These are phyloP conservation scores for Podila verticillata DNA, from an alignment of 192 early-diverging fungal genomes.

Conservation along the genomic window DNA sequence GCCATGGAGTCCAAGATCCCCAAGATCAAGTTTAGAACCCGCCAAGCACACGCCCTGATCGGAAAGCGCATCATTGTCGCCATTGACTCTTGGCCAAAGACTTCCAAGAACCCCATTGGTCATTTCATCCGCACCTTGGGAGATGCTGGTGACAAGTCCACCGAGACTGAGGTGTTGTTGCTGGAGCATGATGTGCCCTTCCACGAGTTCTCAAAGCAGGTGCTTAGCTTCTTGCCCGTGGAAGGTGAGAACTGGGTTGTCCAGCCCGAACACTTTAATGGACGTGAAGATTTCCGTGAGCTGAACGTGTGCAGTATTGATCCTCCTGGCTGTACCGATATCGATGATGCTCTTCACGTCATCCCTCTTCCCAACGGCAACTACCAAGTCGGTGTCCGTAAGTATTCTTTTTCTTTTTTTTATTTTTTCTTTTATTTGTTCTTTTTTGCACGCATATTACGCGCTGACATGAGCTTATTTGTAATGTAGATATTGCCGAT, in stretches of 20 bases:
- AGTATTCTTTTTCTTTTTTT: constrained; percentile 14
- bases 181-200: constrained; percentile 97
- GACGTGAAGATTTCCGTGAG: constrained; percentile 83
- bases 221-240: constrained; percentile 82
- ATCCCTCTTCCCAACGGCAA: constrained; percentile 84
- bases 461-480: neutral
- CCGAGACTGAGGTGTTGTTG: constrained; percentile 96
- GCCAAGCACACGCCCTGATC: constrained; percentile 81
- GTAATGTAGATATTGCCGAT: constrained; percentile 91
- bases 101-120: constrained; percentile 84
- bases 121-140: constrained; percentile 94
- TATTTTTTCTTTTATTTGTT: neutral
- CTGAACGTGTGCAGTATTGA: constrained; percentile 96
- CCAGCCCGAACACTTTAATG: constrained; percentile 70
- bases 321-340: constrained; percentile 99
- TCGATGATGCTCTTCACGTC: constrained; percentile 97
- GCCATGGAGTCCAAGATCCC: constrained; percentile 95
- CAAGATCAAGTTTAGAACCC: constrained; percentile 91
- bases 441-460: neutral
- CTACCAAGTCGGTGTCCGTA: constrained; percentile 81
- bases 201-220: constrained; percentile 89
- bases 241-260: constrained; percentile 93
- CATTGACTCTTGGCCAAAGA: constrained; percentile 90
- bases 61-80: constrained; percentile 93
- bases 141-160: constrained; percentile 92